These are phyloP conservation scores for Blastobotrys elegans DNA, from an alignment of 1,139 yeast species.

Conservation along the genomic window DNA sequence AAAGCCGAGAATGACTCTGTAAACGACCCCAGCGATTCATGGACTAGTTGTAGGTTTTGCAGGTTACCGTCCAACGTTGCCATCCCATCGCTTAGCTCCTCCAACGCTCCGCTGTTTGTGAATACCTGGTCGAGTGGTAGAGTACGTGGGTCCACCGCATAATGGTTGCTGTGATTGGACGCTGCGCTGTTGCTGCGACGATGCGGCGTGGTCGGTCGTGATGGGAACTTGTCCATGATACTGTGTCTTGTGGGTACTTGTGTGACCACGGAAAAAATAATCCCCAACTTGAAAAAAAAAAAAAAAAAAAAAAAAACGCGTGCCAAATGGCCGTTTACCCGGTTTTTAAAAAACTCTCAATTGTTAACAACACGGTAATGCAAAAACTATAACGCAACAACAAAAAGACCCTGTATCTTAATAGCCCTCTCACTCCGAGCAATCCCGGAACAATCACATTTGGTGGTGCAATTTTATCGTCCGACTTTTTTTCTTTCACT, in stretches of 20 bases:
- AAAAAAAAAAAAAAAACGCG: too few species aligned
- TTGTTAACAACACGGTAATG: not conserved
- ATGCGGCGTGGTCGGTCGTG: slow-evolving; percentile 28
- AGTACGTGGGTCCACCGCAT: slow-evolving; percentile 19
- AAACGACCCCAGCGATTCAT: slow-evolving; percentile 47
- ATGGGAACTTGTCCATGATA: slow-evolving; percentile 10
- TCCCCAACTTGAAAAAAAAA: not conserved
- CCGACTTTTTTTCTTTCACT: slow-evolving; percentile 6
- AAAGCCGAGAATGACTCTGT: slow-evolving; percentile 63
- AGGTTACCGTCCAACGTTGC: slow-evolving; percentile 51
- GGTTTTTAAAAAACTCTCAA: not conserved
- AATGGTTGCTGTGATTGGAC: slow-evolving; percentile 23
- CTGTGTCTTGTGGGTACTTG: not conserved
- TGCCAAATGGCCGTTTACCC: not conserved
- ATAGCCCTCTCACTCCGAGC: not conserved
- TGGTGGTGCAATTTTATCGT: slow-evolving; percentile 8
- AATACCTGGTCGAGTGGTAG: slow-evolving; percentile 25
- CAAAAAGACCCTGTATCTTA: not conserved
- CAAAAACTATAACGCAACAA: not conserved
- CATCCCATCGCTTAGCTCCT: slow-evolving; percentile 48
- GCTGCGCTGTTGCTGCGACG: slow-evolving; percentile 26
- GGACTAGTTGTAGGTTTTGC: slow-evolving; percentile 45
- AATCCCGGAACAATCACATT: not conserved
- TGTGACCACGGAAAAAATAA: not conserved
- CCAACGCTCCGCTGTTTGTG: slow-evolving; percentile 22